Evolutionary conservation across 2,329 filamentous ascomycete genomes (phyloP), one percentile per base, ranked within the genome.

Genomic region (Tolypocladium album): DNA sequence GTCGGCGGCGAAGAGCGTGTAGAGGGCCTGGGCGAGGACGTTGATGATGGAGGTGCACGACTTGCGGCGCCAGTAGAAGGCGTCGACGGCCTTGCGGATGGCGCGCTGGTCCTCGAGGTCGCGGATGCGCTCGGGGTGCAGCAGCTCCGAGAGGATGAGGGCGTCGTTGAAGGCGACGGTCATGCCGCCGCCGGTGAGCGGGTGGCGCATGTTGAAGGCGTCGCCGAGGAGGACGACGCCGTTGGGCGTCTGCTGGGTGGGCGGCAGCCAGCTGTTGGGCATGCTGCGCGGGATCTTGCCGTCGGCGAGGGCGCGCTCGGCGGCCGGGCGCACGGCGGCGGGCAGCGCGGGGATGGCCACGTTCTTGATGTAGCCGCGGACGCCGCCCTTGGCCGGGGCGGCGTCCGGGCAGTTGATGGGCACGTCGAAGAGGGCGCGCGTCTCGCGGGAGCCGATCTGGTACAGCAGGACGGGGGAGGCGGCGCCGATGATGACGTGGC

Each of bases 201-300:
- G 94, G 75, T 99, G 94, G n/a, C 94, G 89, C 94, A 99, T 99
- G 78, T 99, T 99, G 82, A 96, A 88, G 17, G 94, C 93, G 72
- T 99, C 94, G 61, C 94, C 94, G 11, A 97, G 82, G 42, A 99
- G 79, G 56, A 96, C 81, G 62, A 96, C 82, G 70, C 89, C 88
- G 55, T 74, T 74, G 53, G 69, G 62, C 4, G 68, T 68, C 62
- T 88, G 89, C 53, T 75, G 76, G 0, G 85, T 82, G 0, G 94
- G 85, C 6, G 94, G 92, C 2, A 99, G 84, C 81, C 89, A 99
- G 62, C 88, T 93, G 76, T 97, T 99, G 58, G 94, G 94, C 94
- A 99, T 99, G 67, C 86, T 90, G 64, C 75, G 75, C 20, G 91
- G 87, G 62, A 97, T 84, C 66, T 86, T 86, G 67, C 89, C 89